Evolutionary conservation across 1,284 basidiomycete genomes (phyloP).

Genomic region (Puccinia triticina): DNA sequence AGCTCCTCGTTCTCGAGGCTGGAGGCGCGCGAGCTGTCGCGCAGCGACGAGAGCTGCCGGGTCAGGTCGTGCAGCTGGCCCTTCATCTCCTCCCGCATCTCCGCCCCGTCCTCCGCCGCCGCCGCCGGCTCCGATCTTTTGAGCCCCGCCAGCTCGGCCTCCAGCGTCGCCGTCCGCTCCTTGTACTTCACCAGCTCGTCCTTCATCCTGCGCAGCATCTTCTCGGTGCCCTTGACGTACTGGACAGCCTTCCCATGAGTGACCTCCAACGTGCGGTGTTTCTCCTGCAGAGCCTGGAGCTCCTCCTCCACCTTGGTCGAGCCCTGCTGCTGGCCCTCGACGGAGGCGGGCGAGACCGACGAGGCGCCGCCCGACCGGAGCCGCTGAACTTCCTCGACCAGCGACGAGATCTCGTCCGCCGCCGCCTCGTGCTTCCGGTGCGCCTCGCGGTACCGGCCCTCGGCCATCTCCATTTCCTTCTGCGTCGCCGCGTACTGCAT

Average conservation of each 20-base stretch:
- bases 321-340: constrained; percentile 30
- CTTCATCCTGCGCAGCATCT: constrained; percentile 97
- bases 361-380: constrained; percentile 45
- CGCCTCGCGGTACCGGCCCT: constrained; percentile 61
- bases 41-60: constrained; percentile 12
- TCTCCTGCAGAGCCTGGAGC: constrained; percentile 55
- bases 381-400: constrained; percentile 73
- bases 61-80: constrained; percentile 28
- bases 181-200: constrained; percentile 60
- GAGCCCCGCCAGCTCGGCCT: constrained; percentile 22
- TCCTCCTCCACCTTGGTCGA: constrained; percentile 58
- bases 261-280: constrained; percentile 56
- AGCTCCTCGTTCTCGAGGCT: constrained; percentile 38
- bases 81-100: constrained; percentile 12
- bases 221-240: constrained; percentile 76
- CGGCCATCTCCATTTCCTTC: constrained; percentile 73
- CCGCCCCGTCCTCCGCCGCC: not conserved
- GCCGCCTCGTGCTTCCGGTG: constrained; percentile 49
- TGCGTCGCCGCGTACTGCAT: constrained; percentile 60
- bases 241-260: constrained; percentile 59
- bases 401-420: constrained; percentile 58
- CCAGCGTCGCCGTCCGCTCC: constrained; percentile 14
- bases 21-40: not conserved
- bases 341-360: constrained; percentile 36
- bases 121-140: no score